Base-by-base conservation (phyloP, 176 grass and related monocot genomes). In the Metroxylon sagu region DNA sequence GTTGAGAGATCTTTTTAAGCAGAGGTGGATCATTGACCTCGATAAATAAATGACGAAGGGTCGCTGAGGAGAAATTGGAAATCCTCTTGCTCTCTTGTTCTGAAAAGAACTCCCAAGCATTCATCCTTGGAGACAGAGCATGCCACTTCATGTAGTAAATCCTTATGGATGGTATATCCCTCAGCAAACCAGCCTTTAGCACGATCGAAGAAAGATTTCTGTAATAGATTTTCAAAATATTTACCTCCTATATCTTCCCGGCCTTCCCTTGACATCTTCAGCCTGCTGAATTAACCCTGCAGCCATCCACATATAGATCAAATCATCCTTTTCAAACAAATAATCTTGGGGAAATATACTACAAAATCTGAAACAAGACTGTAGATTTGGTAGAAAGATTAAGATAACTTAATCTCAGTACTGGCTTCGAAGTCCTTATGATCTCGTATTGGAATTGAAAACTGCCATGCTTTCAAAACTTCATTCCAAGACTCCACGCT, bases 321-420 rank as follows among this genome's bases (percentile, higher is more conserved):
- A 56, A 18, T 74, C 50, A 1, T 64, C 4, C 23, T 50, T 69
- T 30, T 64, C 52, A 29, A 81, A 81, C 60, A 19, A 14, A 64
- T 52, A 56, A 25, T 58, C 18, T 57, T 64, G 25, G 5, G 78
- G 78, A 18, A 81, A 81, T 75, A 81, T 69, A 23, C 78, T 81
- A 43, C 78, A 81, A 18, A 55, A 75, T n/a, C 64, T 62, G 10
- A 59, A 76, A 4, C 78, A 81, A 8, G 30, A 18, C 14, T 71
- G 72, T 18, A 71, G 18, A 2, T 76, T 3, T 71, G 16, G 29
- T 1, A n/a, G 64, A 16, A 19, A 82, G 72, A 18, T 76, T 59
- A 0, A 18, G 10, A 58, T 82, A 82, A 31, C 60, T 82, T 14
- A 64, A 71, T 5, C 16, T 52, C 21, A 82, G 54, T 52, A 56